These are phyloP conservation scores for Alternaria atra DNA, from an alignment of 2,329 filamentous ascomycete genomes.

Conservation along the genomic window DNA sequence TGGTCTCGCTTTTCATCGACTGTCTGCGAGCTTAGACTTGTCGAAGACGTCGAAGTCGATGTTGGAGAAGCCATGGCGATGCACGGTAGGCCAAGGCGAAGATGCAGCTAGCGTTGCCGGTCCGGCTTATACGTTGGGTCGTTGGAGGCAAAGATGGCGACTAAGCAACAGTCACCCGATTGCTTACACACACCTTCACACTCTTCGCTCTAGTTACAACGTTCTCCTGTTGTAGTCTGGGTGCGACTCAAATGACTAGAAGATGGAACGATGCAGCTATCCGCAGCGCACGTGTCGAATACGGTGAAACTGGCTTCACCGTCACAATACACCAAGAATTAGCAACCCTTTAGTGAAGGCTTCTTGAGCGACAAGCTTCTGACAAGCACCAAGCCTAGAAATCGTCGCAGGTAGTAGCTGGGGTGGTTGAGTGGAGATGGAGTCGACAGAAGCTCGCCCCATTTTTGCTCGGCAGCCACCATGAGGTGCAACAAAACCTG, in stretches of 20 bases:
- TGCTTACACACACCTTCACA: not conserved
- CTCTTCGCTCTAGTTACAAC: not conserved
- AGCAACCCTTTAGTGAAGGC: not conserved
- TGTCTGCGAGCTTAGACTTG: not conserved
- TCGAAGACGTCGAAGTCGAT: not conserved
- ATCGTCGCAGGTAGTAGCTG: not conserved
- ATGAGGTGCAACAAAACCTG: not conserved
- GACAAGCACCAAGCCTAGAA: not conserved
- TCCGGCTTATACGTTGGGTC: not conserved
- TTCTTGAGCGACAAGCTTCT: not conserved
- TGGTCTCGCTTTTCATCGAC: not conserved
- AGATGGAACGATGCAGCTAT: not conserved
- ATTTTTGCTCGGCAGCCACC: not conserved
- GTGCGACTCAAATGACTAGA: not conserved
- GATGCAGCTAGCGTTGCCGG: not conserved
- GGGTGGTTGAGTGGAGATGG: not conserved
- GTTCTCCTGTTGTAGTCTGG: not conserved
- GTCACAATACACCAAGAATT: not conserved
- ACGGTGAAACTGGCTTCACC: not conserved
- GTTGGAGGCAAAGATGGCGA: not conserved
- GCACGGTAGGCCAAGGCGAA: not conserved
- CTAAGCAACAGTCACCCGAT: constrained; percentile 1
- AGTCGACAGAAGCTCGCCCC: not conserved
- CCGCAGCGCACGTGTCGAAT: not conserved
- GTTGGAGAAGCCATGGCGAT: not conserved